These are phyloP conservation scores for Claviceps sp. DNA, from an alignment of 2,329 filamentous ascomycete species.

Conservation along the genomic window DNA sequence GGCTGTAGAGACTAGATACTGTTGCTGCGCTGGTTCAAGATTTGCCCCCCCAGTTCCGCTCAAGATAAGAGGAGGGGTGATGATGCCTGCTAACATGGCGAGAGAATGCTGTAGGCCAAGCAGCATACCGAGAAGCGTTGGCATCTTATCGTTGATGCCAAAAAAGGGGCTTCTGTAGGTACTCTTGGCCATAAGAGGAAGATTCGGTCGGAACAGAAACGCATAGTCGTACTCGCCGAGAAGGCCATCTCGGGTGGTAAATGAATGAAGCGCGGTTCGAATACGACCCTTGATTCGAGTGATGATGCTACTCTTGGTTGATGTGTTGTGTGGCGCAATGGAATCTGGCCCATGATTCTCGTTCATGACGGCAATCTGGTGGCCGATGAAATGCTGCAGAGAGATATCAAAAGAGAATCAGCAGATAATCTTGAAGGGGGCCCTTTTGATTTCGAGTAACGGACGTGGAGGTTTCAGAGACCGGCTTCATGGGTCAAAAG, in stretches of 20 bases:
- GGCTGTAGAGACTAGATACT: conserved; percentile 68
- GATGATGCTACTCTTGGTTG: conserved; percentile 18
- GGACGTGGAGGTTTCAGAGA: too few relatives aligned
- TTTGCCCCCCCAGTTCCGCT: conserved; percentile 48
- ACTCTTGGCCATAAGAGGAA: conserved; percentile 63
- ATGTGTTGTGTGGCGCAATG: conserved; percentile 28
- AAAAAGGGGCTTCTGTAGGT: conserved; percentile 56
- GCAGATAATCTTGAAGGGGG: background rate
- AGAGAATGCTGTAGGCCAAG: conserved; percentile 70
- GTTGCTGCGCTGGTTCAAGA: conserved; percentile 43
- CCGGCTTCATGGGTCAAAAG: too few relatives aligned
- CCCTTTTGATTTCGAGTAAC: too few relatives aligned
- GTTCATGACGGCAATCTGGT: conserved; percentile 30
- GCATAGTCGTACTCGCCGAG: conserved; percentile 82
- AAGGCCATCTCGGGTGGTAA: conserved; percentile 55
- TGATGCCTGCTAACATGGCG: conserved; percentile 63
- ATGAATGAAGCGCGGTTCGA: conserved; percentile 21
- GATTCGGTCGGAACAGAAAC: conserved; percentile 68
- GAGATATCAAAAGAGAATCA: background rate
- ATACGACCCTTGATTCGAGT: conserved; percentile 11
- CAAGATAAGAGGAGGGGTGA: conserved; percentile 67
- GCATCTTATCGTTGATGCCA: conserved; percentile 68
- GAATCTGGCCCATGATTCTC: conserved; percentile 40
- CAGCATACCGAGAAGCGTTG: conserved; percentile 57
- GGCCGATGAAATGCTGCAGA: background rate